Conservation (phyloP, 305 asterid genomes). For the Nicotiana rustica region DNA sequence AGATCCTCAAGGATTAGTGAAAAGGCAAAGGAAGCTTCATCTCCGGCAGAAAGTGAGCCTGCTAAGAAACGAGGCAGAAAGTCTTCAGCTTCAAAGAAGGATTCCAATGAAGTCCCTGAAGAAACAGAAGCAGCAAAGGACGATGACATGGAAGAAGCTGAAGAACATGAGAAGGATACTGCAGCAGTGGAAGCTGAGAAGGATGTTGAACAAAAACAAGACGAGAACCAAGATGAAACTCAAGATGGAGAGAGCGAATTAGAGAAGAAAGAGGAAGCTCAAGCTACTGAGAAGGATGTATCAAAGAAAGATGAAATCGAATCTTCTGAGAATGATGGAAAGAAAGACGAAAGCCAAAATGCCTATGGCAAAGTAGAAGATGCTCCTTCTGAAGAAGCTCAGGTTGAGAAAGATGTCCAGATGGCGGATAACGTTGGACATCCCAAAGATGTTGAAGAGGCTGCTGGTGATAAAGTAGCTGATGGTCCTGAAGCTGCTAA, state of each 20-base stretch:
- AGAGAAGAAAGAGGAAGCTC: background rate
- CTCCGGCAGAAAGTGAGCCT: constrained; percentile 41
- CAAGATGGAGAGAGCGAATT: constrained; percentile 10
- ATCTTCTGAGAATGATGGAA: constrained; percentile 13
- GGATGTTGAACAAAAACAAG: constrained; percentile 29
- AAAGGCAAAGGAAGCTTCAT: constrained; percentile 50
- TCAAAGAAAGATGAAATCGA: background rate
- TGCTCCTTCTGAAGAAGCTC: constrained; percentile 30
- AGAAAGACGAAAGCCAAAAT: constrained; percentile 16
- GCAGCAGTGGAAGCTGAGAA: constrained; percentile 16
- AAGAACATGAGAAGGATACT: constrained; percentile 27
- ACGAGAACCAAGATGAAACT: constrained; percentile 26
- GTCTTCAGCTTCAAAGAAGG: constrained; percentile 46
- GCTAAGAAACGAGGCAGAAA: constrained; percentile 49
- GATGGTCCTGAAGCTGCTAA: constrained; percentile 27
- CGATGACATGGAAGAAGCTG: constrained; percentile 42
- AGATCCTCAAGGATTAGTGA: constrained; percentile 61
- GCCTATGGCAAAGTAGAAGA: background rate
- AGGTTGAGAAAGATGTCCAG: constrained; percentile 21
- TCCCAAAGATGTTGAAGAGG: constrained; percentile 14
- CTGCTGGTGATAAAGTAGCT: background rate
- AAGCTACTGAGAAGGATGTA: background rate
- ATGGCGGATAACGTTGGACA: background rate
- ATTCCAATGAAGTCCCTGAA: constrained; percentile 39
- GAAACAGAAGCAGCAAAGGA: constrained; percentile 39